These are phyloP conservation scores for Peronosclerospora sorghi DNA, from an alignment of 352 stramenopile genomes.

Conservation along the genomic window DNA sequence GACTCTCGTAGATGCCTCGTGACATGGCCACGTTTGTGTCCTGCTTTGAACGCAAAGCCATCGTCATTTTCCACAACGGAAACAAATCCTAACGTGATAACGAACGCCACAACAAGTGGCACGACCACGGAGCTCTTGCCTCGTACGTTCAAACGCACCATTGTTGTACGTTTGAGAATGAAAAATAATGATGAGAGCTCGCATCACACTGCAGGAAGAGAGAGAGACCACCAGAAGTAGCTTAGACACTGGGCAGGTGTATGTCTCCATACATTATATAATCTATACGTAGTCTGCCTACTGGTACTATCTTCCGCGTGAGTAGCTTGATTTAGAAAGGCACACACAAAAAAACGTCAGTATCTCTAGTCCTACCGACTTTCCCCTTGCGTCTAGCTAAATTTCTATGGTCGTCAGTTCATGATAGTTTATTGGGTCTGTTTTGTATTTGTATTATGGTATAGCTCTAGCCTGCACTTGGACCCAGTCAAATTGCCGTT, in stretches of 20 bases:
- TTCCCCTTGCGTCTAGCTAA: neutral
- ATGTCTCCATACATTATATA: too few species aligned
- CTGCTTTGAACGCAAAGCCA: neutral
- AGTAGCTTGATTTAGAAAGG: neutral
- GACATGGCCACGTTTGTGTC: neutral
- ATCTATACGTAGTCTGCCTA: neutral
- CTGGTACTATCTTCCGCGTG: constrained; percentile 3
- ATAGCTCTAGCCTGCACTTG: too few species aligned
- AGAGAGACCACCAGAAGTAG: too few species aligned
- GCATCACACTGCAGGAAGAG: neutral
- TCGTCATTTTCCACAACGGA: constrained; percentile 7
- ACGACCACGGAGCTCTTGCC: constrained; percentile 2
- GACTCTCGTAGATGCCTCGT: constrained; percentile 1
- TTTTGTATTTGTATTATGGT: too few species aligned
- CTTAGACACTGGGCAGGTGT: too few species aligned
- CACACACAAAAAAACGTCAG: constrained; percentile 1
- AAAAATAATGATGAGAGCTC: constrained; percentile 5
- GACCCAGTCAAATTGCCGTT: too few species aligned
- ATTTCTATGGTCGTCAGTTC: neutral
- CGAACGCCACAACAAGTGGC: constrained; percentile 6
- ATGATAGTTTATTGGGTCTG: too few species aligned
- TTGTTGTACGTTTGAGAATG: neutral
- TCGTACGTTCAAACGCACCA: neutral
- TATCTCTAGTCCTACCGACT: neutral
- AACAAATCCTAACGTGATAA: constrained; percentile 8